A percentile compares a stretch with the other conserved stretches of the same genome.
phyloP scores from a whole-genome alignment of 139 green algal genomes.

The Chlamydomonas incerta region DNA sequence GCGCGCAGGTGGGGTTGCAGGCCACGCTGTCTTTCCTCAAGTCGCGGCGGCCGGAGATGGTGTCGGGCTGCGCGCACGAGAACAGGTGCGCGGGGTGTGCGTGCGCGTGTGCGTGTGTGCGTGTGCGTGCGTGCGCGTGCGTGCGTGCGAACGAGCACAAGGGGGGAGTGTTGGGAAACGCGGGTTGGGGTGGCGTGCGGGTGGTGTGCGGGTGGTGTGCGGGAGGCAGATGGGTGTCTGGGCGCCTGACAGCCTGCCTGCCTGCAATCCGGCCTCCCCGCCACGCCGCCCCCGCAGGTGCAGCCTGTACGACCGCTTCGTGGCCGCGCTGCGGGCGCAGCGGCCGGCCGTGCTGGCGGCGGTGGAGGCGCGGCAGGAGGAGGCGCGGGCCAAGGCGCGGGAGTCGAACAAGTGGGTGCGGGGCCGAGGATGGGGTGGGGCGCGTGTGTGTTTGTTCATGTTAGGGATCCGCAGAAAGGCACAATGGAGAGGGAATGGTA shows the following conservation, averaged over 20 bases:
- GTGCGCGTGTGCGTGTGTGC: too few species aligned
- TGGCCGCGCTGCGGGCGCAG: conserved; percentile 58
- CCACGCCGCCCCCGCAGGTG: conserved; percentile 13
- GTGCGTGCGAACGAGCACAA: too few species aligned
- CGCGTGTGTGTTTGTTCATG: background rate
- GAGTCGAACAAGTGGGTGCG: conserved; percentile 1
- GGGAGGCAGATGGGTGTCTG: too few species aligned
- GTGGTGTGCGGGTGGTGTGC: too few species aligned
- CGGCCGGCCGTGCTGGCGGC: conserved; percentile 58
- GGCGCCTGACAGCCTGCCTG: too few species aligned
- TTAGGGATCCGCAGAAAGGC: too few species aligned
- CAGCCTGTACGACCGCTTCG: conserved; percentile 74
- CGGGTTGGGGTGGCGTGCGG: too few species aligned
- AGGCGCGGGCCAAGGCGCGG: background rate
- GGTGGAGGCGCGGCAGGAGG: conserved; percentile 36
- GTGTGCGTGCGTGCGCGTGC: too few species aligned
- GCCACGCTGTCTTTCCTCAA: conserved; percentile 81
- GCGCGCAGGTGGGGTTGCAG: conserved; percentile 60
- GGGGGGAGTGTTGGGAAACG: too few species aligned
- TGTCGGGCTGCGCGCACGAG: conserved; percentile 75
- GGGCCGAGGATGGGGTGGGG: background rate
- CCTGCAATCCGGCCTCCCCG: too few species aligned
- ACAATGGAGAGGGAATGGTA: too few species aligned
- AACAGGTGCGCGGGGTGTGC: too few species aligned
- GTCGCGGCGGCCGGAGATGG: conserved; percentile 60